These are phyloP conservation scores for Cryptococcus floricola DNA, from an alignment of 1,284 basidiomycete genomes.

Conservation along the genomic window DNA sequence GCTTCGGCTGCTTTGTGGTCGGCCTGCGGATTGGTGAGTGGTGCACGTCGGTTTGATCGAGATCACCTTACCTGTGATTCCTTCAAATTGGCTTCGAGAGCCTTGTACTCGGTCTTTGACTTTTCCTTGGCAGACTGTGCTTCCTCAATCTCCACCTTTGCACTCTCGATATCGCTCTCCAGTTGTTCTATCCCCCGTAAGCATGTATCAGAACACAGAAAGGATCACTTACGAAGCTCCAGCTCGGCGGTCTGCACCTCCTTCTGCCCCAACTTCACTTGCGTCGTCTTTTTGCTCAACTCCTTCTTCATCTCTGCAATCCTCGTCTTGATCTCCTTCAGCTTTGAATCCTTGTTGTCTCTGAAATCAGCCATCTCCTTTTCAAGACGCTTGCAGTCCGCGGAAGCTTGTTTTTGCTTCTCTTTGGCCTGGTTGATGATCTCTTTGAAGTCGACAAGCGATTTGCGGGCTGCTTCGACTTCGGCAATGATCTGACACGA, in stretches of 20 bases:
- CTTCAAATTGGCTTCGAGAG: constrained; percentile 59
- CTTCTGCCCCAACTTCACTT: constrained; percentile 82
- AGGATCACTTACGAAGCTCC: constrained; percentile 64
- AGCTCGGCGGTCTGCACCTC: constrained; percentile 81
- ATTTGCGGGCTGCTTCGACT: constrained; percentile 67
- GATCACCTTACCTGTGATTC: constrained; percentile 55
- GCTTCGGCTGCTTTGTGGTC: constrained; percentile 63
- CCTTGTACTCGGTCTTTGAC: constrained; percentile 48
- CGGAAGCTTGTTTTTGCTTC: constrained; percentile 70
- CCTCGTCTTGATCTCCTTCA: constrained; percentile 81
- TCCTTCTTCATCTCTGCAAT: constrained; percentile 76
- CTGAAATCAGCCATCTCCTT: constrained; percentile 98
- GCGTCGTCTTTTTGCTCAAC: constrained; percentile 72
- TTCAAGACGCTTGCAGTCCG: constrained; percentile 80
- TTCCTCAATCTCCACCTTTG: constrained; percentile 60
- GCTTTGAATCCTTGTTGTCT: constrained; percentile 96
- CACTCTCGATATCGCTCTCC: constrained; percentile 67
- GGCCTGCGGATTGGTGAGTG: constrained; percentile 49
- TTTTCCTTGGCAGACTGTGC: constrained; percentile 59
- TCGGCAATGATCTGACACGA: constrained; percentile 67
- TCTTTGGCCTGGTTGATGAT: constrained; percentile 65
- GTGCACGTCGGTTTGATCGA: not conserved
- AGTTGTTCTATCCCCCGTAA: constrained; percentile 67
- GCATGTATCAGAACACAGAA: not conserved
- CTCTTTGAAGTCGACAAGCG: constrained; percentile 63